Evolutionary conservation across 495 filamentous ascomycete species (phyloP).

Genomic region (Penicillium silybi): DNA sequence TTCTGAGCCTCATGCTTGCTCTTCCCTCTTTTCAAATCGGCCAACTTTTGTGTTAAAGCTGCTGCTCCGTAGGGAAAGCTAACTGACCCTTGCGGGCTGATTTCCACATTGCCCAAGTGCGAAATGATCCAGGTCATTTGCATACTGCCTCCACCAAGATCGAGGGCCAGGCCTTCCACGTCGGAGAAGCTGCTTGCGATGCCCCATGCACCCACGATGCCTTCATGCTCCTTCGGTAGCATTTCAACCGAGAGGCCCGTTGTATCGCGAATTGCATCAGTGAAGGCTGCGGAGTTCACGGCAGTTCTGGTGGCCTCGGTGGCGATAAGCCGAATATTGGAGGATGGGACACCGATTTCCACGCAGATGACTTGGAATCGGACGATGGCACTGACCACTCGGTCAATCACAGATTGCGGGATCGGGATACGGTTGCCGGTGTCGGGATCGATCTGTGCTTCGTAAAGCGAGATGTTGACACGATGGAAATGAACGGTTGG

Average conservation of each 20-base stretch:
- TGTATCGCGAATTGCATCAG: constrained; percentile 53
- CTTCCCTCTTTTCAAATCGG: constrained; percentile 42
- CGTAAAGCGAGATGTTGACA: constrained; percentile 81
- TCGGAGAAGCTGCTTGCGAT: constrained; percentile 69
- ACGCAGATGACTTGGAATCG: constrained; percentile 73
- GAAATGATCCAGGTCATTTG: constrained; percentile 84
- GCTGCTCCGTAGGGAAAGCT: constrained; percentile 86
- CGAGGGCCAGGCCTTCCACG: constrained; percentile 73
- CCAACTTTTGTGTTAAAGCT: constrained; percentile 59
- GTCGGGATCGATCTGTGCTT: constrained; percentile 59
- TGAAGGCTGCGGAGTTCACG: constrained; percentile 65
- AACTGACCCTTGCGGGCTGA: constrained; percentile 43
- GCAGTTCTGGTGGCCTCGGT: constrained; percentile 88
- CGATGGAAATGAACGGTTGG: constrained; percentile 75
- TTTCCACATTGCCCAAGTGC: constrained; percentile 45
- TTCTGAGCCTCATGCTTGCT: constrained; percentile 24
- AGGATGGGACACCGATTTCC: constrained; percentile 59
- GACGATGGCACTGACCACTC: constrained; percentile 59
- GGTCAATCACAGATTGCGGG: constrained; percentile 54
- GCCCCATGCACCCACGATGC: constrained; percentile 76
- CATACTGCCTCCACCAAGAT: constrained; percentile 86
- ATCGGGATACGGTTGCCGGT: constrained; percentile 52
- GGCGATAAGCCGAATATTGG: constrained; percentile 69
- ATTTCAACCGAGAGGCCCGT: constrained; percentile 67
- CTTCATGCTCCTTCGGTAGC: constrained; percentile 76